Base-by-base conservation (phyloP, 495 filamentous ascomycete genomes). In the Friedmanniomyces simplex region DNA sequence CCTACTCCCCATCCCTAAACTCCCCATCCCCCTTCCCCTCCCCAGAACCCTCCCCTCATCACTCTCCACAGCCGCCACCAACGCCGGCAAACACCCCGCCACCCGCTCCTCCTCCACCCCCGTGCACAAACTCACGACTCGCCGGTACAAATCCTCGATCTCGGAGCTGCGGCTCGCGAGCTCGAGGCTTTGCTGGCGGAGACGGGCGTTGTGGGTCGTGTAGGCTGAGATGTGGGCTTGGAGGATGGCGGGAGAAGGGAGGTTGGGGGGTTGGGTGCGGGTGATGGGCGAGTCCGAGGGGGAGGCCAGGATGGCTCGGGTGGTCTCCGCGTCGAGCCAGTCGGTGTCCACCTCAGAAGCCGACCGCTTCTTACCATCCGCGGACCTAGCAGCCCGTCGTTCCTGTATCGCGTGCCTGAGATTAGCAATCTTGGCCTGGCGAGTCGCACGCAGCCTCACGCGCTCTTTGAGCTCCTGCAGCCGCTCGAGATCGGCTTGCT, bases 31-130 rank as follows among this genome's bases (percentile, higher is more conserved):
- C 14, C 87, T 85, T 12, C 89, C 83, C 54, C 84, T 84, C 24
- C 81, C 79, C 58, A 91, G 68, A 66, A 91, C 10, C 28, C 10
- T 32, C 3, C 77, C 78, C 42, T 76, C 75, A 63, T 91, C 87
- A 61, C 83, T 87, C 68, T 89, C 84, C 10, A 91, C 82, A 14
- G 88, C 88, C 48, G 75, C 69, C 42, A 84, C 72, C 26, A 91
- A 67, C 11, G 74, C 76, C 55, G 79, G 80, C 1, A 89, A 60
- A 50, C 81, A 65, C n/a, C 70, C 72, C 54, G 90, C 88, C 1
- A 90, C 80, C 55, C 79, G 75, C 10, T 69, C 70, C 55, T 87
- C 83, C 7, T 75, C 73, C 13, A 86, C 77, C 4, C 77, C 77
- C 11, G 84, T 87, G 69, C 85, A 89, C 25, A 89, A 66, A 47